phyloP scores from a whole-genome alignment of 129 eudicot species.

The Flaveria robusta region DNA sequence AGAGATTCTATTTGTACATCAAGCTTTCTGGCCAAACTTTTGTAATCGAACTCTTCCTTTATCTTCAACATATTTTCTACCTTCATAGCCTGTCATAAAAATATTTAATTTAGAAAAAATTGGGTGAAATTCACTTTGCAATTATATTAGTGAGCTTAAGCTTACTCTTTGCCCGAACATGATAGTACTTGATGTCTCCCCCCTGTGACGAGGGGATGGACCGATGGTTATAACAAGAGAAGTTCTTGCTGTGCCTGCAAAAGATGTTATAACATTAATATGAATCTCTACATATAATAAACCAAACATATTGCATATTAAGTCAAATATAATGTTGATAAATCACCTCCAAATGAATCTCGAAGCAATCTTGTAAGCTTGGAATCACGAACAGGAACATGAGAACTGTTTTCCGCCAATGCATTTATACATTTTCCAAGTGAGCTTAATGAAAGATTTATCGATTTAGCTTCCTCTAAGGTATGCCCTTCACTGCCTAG shows the following conservation, averaged over 20 bases:
- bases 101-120: not conserved
- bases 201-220: slow-evolving; percentile 96
- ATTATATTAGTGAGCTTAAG: not conserved
- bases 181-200: slow-evolving; percentile 93
- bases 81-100: slow-evolving; percentile 77
- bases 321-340: slow-evolving; percentile 3
- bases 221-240: slow-evolving; percentile 87
- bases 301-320: not conserved
- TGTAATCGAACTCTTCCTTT: slow-evolving; percentile 94
- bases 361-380: slow-evolving; percentile 93
- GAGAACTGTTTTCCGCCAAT: slow-evolving; percentile 92
- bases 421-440: slow-evolving; percentile 98
- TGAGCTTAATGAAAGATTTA: slow-evolving; percentile 91
- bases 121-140: not conserved
- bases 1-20: slow-evolving; percentile 87
- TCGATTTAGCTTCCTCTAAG: slow-evolving; percentile 93
- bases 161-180: slow-evolving; percentile 92
- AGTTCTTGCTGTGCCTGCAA: slow-evolving; percentile 91
- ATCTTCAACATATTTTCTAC: slow-evolving; percentile 96
- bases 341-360: slow-evolving; percentile 93
- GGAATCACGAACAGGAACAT: slow-evolving; percentile 96
- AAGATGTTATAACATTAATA: not conserved
- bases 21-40: slow-evolving; percentile 92
- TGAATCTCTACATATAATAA: slow-evolving; percentile 11
- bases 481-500: slow-evolving; percentile 97